These are phyloP conservation scores for Helminthosporium solani DNA, from an alignment of 2,329 filamentous ascomycete species.

Conservation along the genomic window DNA sequence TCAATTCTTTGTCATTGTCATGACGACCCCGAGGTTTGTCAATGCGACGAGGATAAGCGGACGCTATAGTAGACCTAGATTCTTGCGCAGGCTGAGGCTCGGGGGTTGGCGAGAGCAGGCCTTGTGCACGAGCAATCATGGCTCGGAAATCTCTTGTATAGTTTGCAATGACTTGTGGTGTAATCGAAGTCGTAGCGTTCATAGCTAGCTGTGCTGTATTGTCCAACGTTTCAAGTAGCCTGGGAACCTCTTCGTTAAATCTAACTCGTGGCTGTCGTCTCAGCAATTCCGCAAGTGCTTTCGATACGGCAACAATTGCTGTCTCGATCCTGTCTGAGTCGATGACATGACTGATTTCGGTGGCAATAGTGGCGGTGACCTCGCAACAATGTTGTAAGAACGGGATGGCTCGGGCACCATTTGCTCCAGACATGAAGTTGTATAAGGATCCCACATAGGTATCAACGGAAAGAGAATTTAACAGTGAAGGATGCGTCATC, in stretches of 20 bases:
- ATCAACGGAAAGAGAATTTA: constrained; percentile 40
- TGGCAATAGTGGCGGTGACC: constrained; percentile 2
- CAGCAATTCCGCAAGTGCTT: constrained; percentile 21
- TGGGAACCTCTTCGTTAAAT: constrained; percentile 21
- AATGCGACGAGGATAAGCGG: constrained; percentile 26
- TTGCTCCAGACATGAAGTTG: constrained; percentile 37
- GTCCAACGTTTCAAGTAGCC: constrained; percentile 11
- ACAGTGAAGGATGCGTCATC: constrained; percentile 35
- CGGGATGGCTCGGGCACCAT: constrained; percentile 30
- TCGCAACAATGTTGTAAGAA: constrained; percentile 33
- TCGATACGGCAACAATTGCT: constrained; percentile 12
- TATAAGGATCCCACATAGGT: constrained; percentile 38
- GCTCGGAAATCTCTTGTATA: constrained; percentile 15
- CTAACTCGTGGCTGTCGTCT: constrained; percentile 18
- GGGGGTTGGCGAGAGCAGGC: constrained; percentile 12
- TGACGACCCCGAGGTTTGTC: constrained; percentile 25
- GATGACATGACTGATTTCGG: not conserved
- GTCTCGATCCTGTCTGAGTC: not conserved
- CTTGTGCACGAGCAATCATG: constrained; percentile 18
- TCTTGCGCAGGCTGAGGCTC: not conserved
- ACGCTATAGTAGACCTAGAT: constrained; percentile 1
- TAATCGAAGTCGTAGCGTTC: not conserved
- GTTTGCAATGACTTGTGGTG: constrained; percentile 1
- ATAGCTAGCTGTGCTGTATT: constrained; percentile 6
- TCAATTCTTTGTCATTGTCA: constrained; percentile 38